These are phyloP conservation scores for Citrus australasica DNA, from an alignment of 345 rosid genomes.

Conservation along the genomic window DNA sequence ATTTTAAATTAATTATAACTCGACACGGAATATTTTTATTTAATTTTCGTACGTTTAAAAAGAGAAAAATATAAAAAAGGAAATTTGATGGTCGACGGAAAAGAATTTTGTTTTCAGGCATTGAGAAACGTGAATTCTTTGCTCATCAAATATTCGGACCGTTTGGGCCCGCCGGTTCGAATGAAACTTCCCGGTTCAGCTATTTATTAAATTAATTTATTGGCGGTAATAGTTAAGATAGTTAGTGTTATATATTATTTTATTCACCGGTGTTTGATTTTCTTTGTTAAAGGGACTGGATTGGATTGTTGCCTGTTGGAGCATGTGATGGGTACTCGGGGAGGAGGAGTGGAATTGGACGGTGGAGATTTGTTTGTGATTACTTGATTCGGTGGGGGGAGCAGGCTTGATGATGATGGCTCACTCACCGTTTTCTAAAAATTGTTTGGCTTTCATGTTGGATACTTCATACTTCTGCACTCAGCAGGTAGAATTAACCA, in stretches of 20 bases:
- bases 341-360: background rate
- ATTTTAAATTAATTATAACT: background rate
- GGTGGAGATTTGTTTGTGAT: slow-evolving; percentile 8
- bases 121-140: slow-evolving; percentile 43
- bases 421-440: slow-evolving; percentile 20
- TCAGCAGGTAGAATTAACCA: slow-evolving; percentile 6
- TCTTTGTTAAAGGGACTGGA: background rate
- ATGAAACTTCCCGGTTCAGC: background rate
- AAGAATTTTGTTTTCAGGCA: slow-evolving; percentile 32
- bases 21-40: background rate
- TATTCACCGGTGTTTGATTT: background rate
- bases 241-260: background rate
- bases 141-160: slow-evolving; percentile 42
- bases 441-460: background rate
- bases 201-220: background rate
- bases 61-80: background rate
- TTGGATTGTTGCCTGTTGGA: slow-evolving; percentile 15
- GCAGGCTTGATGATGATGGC: slow-evolving; percentile 21
- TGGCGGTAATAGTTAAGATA: background rate
- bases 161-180: slow-evolving; percentile 3
- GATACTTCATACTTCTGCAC: rapidly evolving
- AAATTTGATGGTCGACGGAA: slow-evolving; percentile 30
- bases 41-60: slow-evolving; percentile 1
- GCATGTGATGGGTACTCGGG: slow-evolving; percentile 5
- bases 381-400: slow-evolving; percentile 14